Evolutionary conservation across 371 early-diverging fungal genomes (phyloP).

Genomic region (Dinochytrium kinnereticum): DNA sequence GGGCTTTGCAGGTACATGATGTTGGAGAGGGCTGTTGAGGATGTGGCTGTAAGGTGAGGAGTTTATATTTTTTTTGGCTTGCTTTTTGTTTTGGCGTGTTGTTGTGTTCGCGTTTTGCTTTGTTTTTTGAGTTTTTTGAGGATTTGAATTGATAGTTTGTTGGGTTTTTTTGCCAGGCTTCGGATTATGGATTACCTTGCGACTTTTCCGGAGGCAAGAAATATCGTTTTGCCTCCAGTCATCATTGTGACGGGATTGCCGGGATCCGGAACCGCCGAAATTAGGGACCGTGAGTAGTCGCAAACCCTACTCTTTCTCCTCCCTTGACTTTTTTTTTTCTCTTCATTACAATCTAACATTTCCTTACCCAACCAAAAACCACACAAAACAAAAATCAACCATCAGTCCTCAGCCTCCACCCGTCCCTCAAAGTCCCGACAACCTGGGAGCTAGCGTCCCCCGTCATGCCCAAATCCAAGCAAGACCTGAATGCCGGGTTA

Average conservation of each 20-base stretch:
- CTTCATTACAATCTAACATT: not conserved
- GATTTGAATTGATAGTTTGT: not conserved
- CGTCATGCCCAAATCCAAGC: not conserved
- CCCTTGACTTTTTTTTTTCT: not conserved
- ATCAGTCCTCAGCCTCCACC: slow-evolving; percentile 5
- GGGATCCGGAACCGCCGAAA: slow-evolving; percentile 5
- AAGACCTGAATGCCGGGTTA: not conserved
- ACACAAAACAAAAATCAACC: too few species aligned
- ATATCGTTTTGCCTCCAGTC: slow-evolving; percentile 1
- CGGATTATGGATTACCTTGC: slow-evolving; percentile 4
- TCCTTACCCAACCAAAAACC: too few species aligned
- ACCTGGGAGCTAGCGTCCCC: slow-evolving; percentile 3
- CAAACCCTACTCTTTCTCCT: too few species aligned
- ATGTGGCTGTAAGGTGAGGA: slow-evolving; percentile 7
- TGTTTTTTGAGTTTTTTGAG: not conserved
- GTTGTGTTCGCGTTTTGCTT: too few species aligned
- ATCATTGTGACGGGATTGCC: slow-evolving; percentile 16
- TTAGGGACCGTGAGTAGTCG: slow-evolving; percentile 12
- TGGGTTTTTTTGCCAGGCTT: not conserved
- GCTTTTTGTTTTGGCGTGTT: too few species aligned
- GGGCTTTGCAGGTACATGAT: slow-evolving; percentile 1
- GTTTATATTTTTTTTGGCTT: not conserved
- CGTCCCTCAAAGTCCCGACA: slow-evolving; percentile 4
- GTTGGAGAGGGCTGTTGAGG: slow-evolving; percentile 2
- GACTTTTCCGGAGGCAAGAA: not conserved